phyloP scores from a whole-genome alignment of 225 moss, liverwort and hornwort species.

The Physcomitrium patens region DNA sequence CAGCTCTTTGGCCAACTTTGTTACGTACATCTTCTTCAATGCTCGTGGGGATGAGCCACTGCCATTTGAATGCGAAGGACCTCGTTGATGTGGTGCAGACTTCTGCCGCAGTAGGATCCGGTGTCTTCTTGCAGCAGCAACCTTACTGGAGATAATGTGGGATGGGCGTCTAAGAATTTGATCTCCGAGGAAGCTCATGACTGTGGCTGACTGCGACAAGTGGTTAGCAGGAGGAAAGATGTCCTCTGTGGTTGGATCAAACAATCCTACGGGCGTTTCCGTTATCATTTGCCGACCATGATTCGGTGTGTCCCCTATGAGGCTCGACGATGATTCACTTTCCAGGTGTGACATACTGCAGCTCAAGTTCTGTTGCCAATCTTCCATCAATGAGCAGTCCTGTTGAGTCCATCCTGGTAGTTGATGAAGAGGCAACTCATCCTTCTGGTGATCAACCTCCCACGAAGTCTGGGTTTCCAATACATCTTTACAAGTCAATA shows the following conservation, averaged over 20 bases:
- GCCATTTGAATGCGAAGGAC: background rate
- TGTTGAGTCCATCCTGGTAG: constrained; percentile 35
- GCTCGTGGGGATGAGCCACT: constrained; percentile 13
- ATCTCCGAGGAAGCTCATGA: background rate
- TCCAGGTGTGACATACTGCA: background rate
- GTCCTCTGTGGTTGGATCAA: background rate
- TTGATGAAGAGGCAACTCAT: constrained; percentile 31
- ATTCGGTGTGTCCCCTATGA: background rate
- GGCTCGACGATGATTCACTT: background rate
- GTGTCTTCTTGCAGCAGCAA: constrained; percentile 3
- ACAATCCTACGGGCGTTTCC: background rate
- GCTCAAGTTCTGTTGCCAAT: constrained; percentile 27
- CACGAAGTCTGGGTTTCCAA: no score
- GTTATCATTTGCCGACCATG: constrained; percentile 10
- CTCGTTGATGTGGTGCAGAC: constrained; percentile 32
- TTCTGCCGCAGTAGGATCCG: constrained; percentile 35
- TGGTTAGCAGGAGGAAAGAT: background rate
- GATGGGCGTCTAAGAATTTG: background rate
- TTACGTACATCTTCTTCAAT: constrained; percentile 30
- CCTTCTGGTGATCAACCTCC: background rate
- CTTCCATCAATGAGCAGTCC: constrained; percentile 22
- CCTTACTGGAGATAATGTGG: background rate
- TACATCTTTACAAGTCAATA: constrained; percentile 2
- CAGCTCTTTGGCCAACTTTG: constrained; percentile 19
- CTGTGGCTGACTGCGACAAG: background rate